Evolutionary conservation across 495 filamentous ascomycete genomes (phyloP), one percentile per base, ranked within the genome.

Genomic region (Daldinia caldariorum): DNA sequence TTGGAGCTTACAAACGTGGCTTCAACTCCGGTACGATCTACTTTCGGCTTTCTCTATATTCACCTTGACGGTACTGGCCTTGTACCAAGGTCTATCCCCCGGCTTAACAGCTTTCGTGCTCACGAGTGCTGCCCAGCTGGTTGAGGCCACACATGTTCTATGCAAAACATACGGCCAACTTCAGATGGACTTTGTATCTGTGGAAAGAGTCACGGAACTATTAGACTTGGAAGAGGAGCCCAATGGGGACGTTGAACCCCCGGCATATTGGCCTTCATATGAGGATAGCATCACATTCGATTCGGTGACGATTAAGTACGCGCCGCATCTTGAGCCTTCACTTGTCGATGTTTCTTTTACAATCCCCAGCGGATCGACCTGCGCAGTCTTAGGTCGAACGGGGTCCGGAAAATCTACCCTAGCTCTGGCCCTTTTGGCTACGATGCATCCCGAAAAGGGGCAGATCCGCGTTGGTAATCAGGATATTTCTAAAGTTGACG

Each of bases 111-210:
- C 91, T 9, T 96, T 96, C 73, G 88, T 93, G 1, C 83, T 92
- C 1, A 82, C 86, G 16, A 84, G 87, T 3, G 89, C 89, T 0
- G 79, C 82, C 12, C 86, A 86, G 58, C 83, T 91, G 58, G 91
- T 96, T 39, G 76, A 79, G 10, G 83, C 89, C 12, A 94, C 92
- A 0, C 92, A 95, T 73, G 71, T 70, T 3, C 81, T 96, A 0
- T 96, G 92, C 79, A 86, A 83, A 41, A 84, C 86, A 56, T 96
- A 95, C 67, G 92, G 92, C 32, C 85, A 91, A 70, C 84, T 96
- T 29, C 91, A 94, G 79, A 94, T 96, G 91, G 89, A 94, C 70
- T 94, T 94, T 67, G 92, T 94, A 13, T 93, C 91, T 0, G 92
- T 96, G 2, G 92, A 96, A 78, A 85, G 92, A 29, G 86, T 96